A percentile compares a stretch with the other conserved stretches of the same genome.
Evolutionary conservation across 129 eudicot species (phyloP).

Genomic region (Saussurea involucrata): DNA sequence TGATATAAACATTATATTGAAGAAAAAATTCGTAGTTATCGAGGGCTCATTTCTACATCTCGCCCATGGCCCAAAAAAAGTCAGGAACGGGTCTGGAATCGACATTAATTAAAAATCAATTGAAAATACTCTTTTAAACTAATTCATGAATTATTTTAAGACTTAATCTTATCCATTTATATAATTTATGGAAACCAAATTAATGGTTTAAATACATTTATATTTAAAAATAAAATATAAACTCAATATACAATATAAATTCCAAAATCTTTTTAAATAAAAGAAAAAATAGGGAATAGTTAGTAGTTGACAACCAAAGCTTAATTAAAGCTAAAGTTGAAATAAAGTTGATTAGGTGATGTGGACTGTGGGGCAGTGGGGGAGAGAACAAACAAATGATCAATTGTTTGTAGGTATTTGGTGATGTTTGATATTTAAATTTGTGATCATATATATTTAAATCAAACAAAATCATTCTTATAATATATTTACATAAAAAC

Average conservation of each 20-base stretch:
- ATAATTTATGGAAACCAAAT: background rate
- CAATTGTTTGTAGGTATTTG: background rate
- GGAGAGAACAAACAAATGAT: background rate
- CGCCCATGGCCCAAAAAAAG: too few species aligned
- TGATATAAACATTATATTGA: too few species aligned
- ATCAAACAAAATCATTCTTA: background rate
- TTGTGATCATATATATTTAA: too few species aligned
- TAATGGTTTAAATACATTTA: background rate
- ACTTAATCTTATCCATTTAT: too few species aligned
- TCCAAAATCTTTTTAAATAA: background rate
- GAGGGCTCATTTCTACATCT: too few species aligned
- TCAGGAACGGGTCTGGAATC: too few species aligned
- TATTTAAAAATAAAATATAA: too few species aligned
- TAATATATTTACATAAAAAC: background rate
- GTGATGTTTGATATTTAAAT: too few species aligned
- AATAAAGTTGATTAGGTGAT: slow-evolving; percentile 21
- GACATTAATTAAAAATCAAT: too few species aligned
- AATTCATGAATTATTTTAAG: too few species aligned
- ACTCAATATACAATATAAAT: background rate
- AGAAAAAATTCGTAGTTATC: too few species aligned
- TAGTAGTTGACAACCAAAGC: slow-evolving; percentile 12
- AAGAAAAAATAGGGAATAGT: background rate
- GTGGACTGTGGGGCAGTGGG: slow-evolving; percentile 11
- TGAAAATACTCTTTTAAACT: too few species aligned
- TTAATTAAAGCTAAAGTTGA: slow-evolving; percentile 16